Base-by-base conservation (phyloP, 2,329 filamentous ascomycete species). In the Sclerotinia borealis region DNA sequence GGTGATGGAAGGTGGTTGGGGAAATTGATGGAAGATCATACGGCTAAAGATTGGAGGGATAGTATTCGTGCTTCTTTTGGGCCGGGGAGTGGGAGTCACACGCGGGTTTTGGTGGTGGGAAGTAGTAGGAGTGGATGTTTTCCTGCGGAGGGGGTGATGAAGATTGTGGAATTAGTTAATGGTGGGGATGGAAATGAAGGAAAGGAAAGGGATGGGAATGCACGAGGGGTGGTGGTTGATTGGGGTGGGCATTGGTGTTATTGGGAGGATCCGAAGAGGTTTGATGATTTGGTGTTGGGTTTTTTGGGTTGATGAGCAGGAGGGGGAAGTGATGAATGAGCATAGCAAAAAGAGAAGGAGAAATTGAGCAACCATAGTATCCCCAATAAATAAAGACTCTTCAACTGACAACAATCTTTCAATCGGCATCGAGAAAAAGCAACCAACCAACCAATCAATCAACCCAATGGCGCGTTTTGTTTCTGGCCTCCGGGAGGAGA, bases 161-260 rank as follows among this genome's bases (percentile, higher is more conserved):
- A 64, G 19, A 71, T 73, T 39, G 72, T 72, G n/a, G 68, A 69
- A 10, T 65, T 71, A 13, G 64, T 74, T 1, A 73, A 73, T 61
- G 64, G 63, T 19, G 65, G 54, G 11, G 34, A 34, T 27, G 39
- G 36, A 15, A 49, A 51, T 39, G 45, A 37, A 9, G 41, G 37
- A 9, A n/a, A 34, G 17, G 47, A 5, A 31, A 25, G 11, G 9
- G 63, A 59, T 27, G 39, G 19, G 6, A 68, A 41, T 45, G 71
- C 70, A n/a, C 64, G 43, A 15, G 72, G 72, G 2, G 59, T 69
- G 15, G 67, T 69, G 11, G 71, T 72, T 15, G 63, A 68, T 47
- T 74, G 72, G 69, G 73, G 73, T 36, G 73, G 73, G 1, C 73
- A 75, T 68, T 75, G 73, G 73, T 71, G 72, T 59, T 75, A 74